A percentile compares a stretch with the other conserved stretches of the same genome.
Evolutionary conservation across 192 early-diverging fungal genomes (phyloP).

Genomic region (Coemansia sp.): DNA sequence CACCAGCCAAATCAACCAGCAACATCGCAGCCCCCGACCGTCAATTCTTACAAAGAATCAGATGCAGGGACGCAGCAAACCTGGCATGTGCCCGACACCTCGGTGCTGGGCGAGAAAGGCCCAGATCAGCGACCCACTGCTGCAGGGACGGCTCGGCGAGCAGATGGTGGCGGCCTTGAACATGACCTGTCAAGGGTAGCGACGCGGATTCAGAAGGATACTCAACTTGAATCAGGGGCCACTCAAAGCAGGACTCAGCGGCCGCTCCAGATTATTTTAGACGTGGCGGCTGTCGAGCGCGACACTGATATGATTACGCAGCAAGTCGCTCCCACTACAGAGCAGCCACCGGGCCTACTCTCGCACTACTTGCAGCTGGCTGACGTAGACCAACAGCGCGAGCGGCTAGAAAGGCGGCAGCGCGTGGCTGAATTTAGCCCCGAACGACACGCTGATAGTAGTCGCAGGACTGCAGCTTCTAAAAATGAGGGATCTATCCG

Average conservation of each 20-base stretch:
- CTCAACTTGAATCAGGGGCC: background rate
- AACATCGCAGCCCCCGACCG: background rate
- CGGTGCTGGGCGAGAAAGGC: background rate
- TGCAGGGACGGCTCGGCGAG: background rate
- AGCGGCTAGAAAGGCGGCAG: conserved; percentile 1
- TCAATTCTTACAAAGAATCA: background rate
- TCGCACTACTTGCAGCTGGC: conserved; percentile 29
- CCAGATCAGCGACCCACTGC: background rate
- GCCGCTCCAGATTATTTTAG: conserved; percentile 24
- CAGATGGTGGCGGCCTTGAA: background rate
- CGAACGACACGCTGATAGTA: background rate
- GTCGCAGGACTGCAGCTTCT: background rate
- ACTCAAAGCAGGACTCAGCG: conserved; percentile 1
- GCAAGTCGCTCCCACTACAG: background rate
- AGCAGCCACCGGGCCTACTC: conserved; percentile 8
- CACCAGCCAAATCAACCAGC: background rate
- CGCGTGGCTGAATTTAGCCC: background rate
- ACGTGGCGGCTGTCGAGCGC: conserved; percentile 19
- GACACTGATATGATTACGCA: background rate
- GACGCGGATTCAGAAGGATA: background rate
- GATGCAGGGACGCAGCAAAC: background rate
- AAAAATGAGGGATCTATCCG: background rate
- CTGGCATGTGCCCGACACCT: background rate
- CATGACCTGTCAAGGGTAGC: conserved; percentile 8
- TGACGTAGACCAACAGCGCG: conserved; percentile 25